Evolutionary conservation across 768 basidiomycete species (phyloP), one percentile per base, ranked within the genome.

Genomic region (Russula sp.): DNA sequence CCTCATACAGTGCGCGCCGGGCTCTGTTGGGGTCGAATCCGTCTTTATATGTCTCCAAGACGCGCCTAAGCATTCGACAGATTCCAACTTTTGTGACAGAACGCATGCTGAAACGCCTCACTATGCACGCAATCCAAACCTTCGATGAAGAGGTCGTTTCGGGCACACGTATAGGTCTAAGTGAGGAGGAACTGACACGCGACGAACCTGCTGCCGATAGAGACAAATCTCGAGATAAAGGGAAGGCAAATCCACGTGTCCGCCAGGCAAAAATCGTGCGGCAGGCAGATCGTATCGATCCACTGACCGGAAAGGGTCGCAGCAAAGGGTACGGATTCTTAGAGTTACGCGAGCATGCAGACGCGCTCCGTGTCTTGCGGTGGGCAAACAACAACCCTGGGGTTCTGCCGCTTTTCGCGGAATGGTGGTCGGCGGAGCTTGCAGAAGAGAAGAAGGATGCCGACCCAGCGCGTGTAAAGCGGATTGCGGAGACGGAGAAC

Each of bases 291-390:
- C 86, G 92, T n/a, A 81, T 95, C 58, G 96, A 98, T 70, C 79
- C 89, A 4, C 72, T 95, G 43, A 93, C 90, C 0, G 90, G 90
- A 4, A 88, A 91, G 68, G 92, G 92, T 1, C 81, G 87, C 56
- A 91, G 88, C 69, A 93, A 90, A 71, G 96, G 97, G 1, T 99
- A 98, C 69, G 97, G 96, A 10, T 98, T 99, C 75, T 70, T 98
- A 36, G 96, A 98, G 76, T 82, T 97, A 81, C 76, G 84, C 51
- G 81, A 77, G 32, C 97, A 99, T 68, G 84, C 87, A 6, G 93
- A 98, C 71, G 93, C 96, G 7, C 76, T 99, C 25, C 87, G 90
- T 29, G 87, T 98, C 6, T 75, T 98, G 48, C 81, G 97, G 38
- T 98, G 92, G 92, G 88, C 90, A 32, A 99, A 98, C 75, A 94